Percentiles rank a stretch among this genome's conserved stretches.
Evolutionary conservation across 83 land plant species (phyloP).

Genomic region (Picea mariana): DNA sequence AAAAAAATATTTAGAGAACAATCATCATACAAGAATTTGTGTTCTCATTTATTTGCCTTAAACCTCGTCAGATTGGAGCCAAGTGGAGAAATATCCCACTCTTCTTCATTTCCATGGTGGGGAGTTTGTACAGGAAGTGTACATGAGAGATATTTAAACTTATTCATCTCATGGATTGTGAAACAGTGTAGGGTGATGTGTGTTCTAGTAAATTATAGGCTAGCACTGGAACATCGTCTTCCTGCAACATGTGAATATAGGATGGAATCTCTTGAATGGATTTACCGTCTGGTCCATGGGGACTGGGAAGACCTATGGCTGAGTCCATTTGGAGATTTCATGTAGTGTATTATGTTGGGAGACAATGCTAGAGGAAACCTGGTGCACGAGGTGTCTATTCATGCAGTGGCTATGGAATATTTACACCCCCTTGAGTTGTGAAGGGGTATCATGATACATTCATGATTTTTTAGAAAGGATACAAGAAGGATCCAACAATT

Average conservation of each 20-base stretch:
- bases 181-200: constrained; percentile 22
- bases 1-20: neutral
- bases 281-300: constrained; percentile 33
- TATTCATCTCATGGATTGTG: constrained; percentile 37
- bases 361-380: constrained; percentile 72
- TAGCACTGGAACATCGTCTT: constrained; percentile 71
- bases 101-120: constrained; percentile 73
- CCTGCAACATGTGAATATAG: constrained; percentile 60
- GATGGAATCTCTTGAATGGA: constrained; percentile 48
- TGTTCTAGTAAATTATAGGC: constrained; percentile 52
- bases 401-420: constrained; percentile 17
- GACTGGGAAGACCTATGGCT: constrained; percentile 26
- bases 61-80: neutral
- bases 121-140: constrained; percentile 61
- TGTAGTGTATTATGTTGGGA: constrained; percentile 51
- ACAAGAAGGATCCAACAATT: too few species aligned
- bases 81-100: constrained; percentile 24
- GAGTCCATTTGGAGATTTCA: constrained; percentile 33
- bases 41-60: constrained; percentile 3
- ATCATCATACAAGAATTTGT: neutral
- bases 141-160: constrained; percentile 41
- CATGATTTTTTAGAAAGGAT: constrained; percentile 22
- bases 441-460: constrained; percentile 55
- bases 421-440: constrained; percentile 15
- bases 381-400: constrained; percentile 55